These are phyloP conservation scores for Calonectria pseudoreteaudii DNA, from an alignment of 2,329 filamentous ascomycete species.

Conservation along the genomic window DNA sequence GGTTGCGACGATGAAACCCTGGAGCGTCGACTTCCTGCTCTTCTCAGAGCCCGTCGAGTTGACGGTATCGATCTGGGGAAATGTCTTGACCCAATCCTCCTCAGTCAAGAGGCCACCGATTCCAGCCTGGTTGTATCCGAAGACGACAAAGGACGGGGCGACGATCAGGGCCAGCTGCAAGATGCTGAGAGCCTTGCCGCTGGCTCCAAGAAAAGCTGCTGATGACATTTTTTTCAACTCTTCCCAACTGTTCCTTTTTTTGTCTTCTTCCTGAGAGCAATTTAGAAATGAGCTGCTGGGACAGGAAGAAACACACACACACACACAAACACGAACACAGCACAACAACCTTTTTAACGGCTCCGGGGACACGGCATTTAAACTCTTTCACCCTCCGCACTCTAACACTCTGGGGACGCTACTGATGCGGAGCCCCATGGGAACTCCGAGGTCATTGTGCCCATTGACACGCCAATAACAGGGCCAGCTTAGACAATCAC, in stretches of 20 bases:
- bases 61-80: constrained; percentile 61
- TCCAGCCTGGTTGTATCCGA: constrained; percentile 73
- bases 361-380: constrained; percentile 9
- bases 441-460: constrained; percentile 9
- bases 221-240: constrained; percentile 11
- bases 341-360: neutral
- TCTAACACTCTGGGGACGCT: constrained; percentile 1
- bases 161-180: constrained; percentile 55
- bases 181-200: constrained; percentile 24
- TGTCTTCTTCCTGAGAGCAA: neutral
- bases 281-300: neutral
- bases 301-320: neutral
- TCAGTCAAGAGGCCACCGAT: constrained; percentile 78
- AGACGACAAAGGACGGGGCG: constrained; percentile 57
- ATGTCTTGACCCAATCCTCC: constrained; percentile 66
- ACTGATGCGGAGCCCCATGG: constrained; percentile 27
- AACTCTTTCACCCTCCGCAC: constrained; percentile 3
- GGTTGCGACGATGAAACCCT: constrained; percentile 57
- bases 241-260: neutral
- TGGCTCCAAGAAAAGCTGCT: constrained; percentile 20
- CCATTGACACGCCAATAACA: constrained; percentile 1
- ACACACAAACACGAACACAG: too few relatives aligned
- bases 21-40: constrained; percentile 57
- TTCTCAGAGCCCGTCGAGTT: constrained; percentile 54
- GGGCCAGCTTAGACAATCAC: constrained; percentile 5